Evolutionary conservation across 1,139 yeast genomes (phyloP).

Genomic region (Suhomyces kunorum): DNA sequence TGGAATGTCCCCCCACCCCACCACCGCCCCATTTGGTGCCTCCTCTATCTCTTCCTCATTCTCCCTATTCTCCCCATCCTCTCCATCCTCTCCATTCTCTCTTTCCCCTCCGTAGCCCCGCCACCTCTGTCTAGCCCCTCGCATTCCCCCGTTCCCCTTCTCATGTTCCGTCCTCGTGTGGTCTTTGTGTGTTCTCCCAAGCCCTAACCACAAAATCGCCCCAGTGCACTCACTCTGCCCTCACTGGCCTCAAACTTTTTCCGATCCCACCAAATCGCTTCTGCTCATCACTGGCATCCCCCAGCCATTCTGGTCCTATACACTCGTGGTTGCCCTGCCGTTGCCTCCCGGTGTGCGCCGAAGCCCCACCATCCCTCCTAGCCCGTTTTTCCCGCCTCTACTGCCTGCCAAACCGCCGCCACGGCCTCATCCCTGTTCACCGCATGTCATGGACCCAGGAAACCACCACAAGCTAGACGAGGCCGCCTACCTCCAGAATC

Average conservation of each 20-base stretch:
- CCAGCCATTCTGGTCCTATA: neutral
- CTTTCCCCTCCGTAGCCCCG: too few relatives aligned
- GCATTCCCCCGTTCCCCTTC: neutral
- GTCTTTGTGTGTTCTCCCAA: conserved; percentile 1
- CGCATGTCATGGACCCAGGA: conserved; percentile 7
- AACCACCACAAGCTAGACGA: conserved; percentile 17
- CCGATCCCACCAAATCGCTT: conserved; percentile 8
- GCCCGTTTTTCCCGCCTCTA: neutral
- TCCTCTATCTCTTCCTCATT: too few relatives aligned
- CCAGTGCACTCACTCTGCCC: conserved; percentile 6
- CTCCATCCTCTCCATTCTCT: neutral
- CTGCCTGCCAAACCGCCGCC: neutral
- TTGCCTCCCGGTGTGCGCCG: neutral
- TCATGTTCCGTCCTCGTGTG: neutral
- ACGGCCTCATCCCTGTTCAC: conserved; percentile 2
- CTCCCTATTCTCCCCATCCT: too few relatives aligned
- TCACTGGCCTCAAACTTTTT: conserved; percentile 7
- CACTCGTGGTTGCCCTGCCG: neutral
- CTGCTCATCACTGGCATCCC: conserved; percentile 10
- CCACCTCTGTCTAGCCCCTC: neutral
- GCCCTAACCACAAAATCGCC: conserved; percentile 7
- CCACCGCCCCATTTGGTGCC: too few relatives aligned
- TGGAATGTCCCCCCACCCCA: too few relatives aligned
- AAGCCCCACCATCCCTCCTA: neutral
- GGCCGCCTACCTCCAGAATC: conserved; percentile 11